Evolutionary conservation across 1,139 yeast species (phyloP), one percentile per base, ranked within the genome.

Genomic region (Blastobotrys persicus): DNA sequence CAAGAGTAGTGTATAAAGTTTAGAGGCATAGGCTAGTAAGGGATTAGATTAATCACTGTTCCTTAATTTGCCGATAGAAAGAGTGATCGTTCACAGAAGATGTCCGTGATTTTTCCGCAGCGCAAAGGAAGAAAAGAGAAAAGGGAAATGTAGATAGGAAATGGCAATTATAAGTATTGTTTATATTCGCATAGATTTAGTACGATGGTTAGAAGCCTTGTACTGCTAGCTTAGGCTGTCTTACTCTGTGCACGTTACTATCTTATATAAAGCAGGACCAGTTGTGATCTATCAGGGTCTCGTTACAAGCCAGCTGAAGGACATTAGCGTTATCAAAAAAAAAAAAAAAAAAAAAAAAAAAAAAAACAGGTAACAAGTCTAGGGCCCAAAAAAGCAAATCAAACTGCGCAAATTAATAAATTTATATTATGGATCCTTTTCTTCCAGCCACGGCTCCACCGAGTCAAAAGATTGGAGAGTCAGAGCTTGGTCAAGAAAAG

Each of bases 401-500:
- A 43, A 46, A 32, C 34, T 42, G 19, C 34, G 49, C 34, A 39
- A 31, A 31, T 35, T 28, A 31, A 46, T 18, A 37, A 20, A 37
- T 31, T 41, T 19, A 42, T 23, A 37, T 42, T 44, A 9, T 19
- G 35, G 32, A 39, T 34, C 35, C 51, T 59, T 59, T 46, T 60
- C 63, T 41, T 57, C 54, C 4, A 60, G 48, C 64, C 64, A 60
- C 20, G 50, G 55, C 41, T 60, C 64, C 17, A 60, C 55, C n/a
- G 35, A 17, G 23, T 58, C 58, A 50, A 65, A 61, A 34, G 56
- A 55, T 31, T 62, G 66, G 45, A 58, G 51, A 7, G 61, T 58
- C 16, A 65, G 43, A 2, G 67, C 69, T 47, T 64, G 65, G 47
- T 66, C 70, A 37, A 66, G 47, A 47, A 67, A 67, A 28, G 68